Evolutionary conservation across 1,139 yeast species (phyloP), one percentile per base, ranked within the genome.

Genomic region (Scheffersomyces segobiensis): DNA sequence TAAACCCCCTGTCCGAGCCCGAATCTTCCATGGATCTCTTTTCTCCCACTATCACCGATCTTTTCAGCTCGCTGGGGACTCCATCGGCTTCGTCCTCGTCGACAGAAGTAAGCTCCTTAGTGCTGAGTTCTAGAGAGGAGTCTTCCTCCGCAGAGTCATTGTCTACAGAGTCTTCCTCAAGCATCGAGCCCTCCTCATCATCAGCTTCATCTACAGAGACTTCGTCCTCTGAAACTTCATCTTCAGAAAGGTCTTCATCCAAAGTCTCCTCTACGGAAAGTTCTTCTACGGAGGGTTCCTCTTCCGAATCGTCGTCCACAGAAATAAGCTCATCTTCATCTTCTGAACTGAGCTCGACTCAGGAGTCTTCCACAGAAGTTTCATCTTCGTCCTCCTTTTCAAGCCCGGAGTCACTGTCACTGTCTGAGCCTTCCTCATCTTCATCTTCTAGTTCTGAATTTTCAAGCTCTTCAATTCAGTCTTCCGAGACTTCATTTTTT

Each of bases 171-270:
- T 10, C 17, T 18, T 32, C 53, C 46, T 46, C 53, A 14, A 22
- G 49, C 17, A 46, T 24, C 18, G 20, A 50, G 17, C 26, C 53
- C 51, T 32, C 55, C 20, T 53, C 54, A 17, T 46, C 52, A 17
- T 12, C 55, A 1, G 46, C 56, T 22, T 49, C 52, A 26, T 50
- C 56, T 53, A 46, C 47, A 1, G 51, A 48, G n/a, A 4, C 54
- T 18, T 39, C 59, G 19, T 50, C 32, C 5, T 24, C 32, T 24
- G 32, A 24, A 24, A 46, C 55, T 19, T 49, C 52, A 26, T 50
- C 56, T 55, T 21, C 50, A 0, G 51, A 48, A 24, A 24, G 32
- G 10, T 20, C 54, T 18, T 39, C 59, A 18, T 46, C 50, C n/a
- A n/a, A 21, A 48, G 50, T 20, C n/a, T 48, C 50, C 3, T 48